Conservation (phyloP, 2,329 filamentous ascomycete genomes). For the Xylogone sp. region DNA sequence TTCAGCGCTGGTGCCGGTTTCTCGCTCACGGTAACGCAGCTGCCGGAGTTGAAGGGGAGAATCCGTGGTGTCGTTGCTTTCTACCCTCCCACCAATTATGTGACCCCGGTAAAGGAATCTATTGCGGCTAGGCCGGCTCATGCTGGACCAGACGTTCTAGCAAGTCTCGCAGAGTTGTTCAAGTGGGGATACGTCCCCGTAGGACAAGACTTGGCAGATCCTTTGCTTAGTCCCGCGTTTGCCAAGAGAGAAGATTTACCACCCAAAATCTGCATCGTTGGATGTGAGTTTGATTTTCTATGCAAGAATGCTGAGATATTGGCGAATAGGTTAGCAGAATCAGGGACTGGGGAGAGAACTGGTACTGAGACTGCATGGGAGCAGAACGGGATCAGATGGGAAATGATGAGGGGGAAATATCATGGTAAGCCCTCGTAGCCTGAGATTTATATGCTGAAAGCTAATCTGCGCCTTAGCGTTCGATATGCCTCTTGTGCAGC, state of each 20-base stretch:
- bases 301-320: constrained; percentile 10
- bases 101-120: constrained; percentile 25
- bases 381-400: constrained; percentile 21
- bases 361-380: constrained; percentile 12
- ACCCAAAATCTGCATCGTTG: constrained; percentile 17
- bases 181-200: constrained; percentile 18
- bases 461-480: neutral
- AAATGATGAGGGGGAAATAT: constrained; percentile 8
- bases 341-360: constrained; percentile 4
- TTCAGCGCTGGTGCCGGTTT: constrained; percentile 51
- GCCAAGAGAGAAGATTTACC: constrained; percentile 18
- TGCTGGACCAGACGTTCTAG: constrained; percentile 11
- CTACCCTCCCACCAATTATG: constrained; percentile 42
- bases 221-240: constrained; percentile 18
- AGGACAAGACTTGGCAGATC: constrained; percentile 20
- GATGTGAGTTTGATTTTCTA: constrained; percentile 19
- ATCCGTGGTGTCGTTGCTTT: constrained; percentile 37
- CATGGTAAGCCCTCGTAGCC: constrained; percentile 6
- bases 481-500: neutral
- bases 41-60: constrained; percentile 28
- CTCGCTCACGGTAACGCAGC: constrained; percentile 36
- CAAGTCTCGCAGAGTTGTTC: constrained; percentile 11
- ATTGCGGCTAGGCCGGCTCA: constrained; percentile 18
- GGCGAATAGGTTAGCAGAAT: constrained; percentile 12
- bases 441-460: neutral